Percentiles rank a stretch among this genome's conserved stretches.
phyloP scores from a whole-genome alignment of 495 filamentous ascomycete genomes.

The Penicillium samsonianum region DNA sequence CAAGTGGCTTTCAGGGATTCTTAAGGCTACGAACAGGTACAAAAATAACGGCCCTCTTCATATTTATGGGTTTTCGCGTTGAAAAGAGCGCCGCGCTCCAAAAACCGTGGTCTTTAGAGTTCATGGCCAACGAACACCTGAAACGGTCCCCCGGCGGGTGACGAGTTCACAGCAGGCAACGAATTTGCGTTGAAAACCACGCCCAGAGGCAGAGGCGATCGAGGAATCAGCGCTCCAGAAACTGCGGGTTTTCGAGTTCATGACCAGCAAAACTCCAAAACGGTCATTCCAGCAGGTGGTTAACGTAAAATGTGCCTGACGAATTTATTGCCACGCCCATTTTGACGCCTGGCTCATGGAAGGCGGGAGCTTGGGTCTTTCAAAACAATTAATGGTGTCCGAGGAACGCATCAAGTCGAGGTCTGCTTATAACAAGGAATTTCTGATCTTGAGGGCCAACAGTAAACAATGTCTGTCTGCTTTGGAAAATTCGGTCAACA shows the following conservation, averaged over 20 bases:
- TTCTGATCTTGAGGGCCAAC: too few relatives aligned
- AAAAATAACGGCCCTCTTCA: not conserved
- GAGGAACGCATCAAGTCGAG: conserved; percentile 2
- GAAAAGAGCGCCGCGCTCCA: not conserved
- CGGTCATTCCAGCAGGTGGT: conserved; percentile 1
- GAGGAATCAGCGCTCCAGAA: not conserved
- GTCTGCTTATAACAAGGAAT: not conserved
- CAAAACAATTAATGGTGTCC: conserved; percentile 5
- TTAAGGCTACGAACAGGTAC: not conserved
- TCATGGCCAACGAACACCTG: not conserved
- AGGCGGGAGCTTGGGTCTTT: conserved; percentile 3
- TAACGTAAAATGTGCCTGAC: not conserved
- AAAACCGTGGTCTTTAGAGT: conserved; percentile 2
- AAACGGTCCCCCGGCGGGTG: not conserved
- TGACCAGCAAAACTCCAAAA: conserved; percentile 3
- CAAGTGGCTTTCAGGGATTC: too few relatives aligned
- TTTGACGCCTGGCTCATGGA: not conserved
- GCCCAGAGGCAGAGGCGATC: not conserved
- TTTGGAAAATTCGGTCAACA: not conserved
- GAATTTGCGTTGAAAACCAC: conserved; percentile 1
- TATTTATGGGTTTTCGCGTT: not conserved
- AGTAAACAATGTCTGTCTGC: too few relatives aligned
- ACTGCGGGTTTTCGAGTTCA: not conserved
- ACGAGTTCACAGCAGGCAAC: not conserved
- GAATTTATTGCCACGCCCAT: not conserved